These are phyloP conservation scores for Aspergillus niger DNA, from an alignment of 2,329 filamentous ascomycete genomes.

Conservation along the genomic window DNA sequence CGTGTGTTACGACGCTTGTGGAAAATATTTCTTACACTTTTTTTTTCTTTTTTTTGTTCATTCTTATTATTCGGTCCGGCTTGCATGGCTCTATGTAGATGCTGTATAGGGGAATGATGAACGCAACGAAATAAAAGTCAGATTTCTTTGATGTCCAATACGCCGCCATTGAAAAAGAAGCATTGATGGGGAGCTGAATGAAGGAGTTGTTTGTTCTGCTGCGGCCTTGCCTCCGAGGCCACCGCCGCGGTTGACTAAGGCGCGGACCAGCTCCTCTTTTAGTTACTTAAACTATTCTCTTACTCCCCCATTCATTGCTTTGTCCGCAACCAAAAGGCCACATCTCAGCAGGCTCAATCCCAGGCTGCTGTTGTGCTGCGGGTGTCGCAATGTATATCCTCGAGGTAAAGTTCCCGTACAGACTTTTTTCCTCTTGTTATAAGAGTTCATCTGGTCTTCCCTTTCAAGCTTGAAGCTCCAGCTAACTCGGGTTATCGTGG, in stretches of 20 bases:
- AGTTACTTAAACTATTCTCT: not conserved
- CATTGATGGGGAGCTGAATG: not conserved
- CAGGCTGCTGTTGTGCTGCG: constrained; percentile 21
- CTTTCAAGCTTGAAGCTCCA: constrained; percentile 1
- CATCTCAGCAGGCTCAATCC: constrained; percentile 16
- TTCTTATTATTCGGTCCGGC: constrained; percentile 23
- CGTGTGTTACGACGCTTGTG: constrained; percentile 38
- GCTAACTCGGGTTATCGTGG: constrained; percentile 19
- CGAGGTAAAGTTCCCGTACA: constrained; percentile 28
- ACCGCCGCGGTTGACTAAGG: constrained; percentile 15
- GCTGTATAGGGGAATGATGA: constrained; percentile 22
- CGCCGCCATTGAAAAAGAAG: not conserved
- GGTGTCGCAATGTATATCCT: constrained; percentile 38
- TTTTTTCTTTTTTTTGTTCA: constrained; percentile 27
- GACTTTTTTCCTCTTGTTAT: not conserved
- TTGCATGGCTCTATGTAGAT: constrained; percentile 29
- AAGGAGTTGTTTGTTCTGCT: constrained; percentile 13
- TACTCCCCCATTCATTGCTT: not conserved
- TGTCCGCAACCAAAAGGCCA: constrained; percentile 8
- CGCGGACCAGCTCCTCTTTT: not conserved
- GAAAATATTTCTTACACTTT: constrained; percentile 26
- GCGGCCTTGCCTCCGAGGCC: not conserved
- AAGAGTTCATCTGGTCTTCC: not conserved
- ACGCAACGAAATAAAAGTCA: constrained; percentile 10
- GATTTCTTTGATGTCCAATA: constrained; percentile 3